Conservation (phyloP, 331 rosid species). For the Acacia pycnantha region DNA sequence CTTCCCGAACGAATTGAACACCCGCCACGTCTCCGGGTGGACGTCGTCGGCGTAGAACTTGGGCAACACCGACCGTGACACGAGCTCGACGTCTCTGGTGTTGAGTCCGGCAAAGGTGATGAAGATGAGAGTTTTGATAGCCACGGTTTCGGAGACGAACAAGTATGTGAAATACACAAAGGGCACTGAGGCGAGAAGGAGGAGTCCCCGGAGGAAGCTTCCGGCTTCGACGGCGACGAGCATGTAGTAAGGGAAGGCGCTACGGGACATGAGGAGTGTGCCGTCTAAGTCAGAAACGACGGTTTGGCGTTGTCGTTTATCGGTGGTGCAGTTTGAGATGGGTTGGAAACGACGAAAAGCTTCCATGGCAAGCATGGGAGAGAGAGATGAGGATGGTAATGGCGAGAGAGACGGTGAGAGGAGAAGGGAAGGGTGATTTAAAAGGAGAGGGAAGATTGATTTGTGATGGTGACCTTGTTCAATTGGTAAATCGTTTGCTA, state of each 20-base stretch:
- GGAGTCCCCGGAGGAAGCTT: too few species aligned
- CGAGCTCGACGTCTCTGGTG: constrained; percentile 63
- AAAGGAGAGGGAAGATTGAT: not conserved
- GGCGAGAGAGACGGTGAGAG: not conserved
- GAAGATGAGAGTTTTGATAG: constrained; percentile 24
- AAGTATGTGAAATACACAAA: not conserved
- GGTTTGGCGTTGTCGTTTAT: constrained; percentile 51
- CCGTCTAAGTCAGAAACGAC: constrained; percentile 49
- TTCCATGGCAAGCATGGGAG: constrained; percentile 40
- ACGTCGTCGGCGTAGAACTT: constrained; percentile 63
- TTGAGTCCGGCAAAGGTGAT: constrained; percentile 65
- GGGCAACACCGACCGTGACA: constrained; percentile 67
- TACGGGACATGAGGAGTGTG: not conserved
- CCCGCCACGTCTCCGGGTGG: not conserved
- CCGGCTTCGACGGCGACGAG: not conserved
- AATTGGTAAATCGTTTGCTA: not conserved
- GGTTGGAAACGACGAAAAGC: constrained; percentile 55
- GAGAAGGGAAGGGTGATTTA: not conserved
- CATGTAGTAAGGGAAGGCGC: not conserved
- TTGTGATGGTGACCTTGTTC: not conserved
- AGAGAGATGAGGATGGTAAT: not conserved
- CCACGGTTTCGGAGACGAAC: not conserved
- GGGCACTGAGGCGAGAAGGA: too few species aligned
- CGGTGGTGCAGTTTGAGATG: constrained; percentile 59
- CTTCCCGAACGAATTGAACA: not conserved